Conservation (phyloP, 2,329 filamentous ascomycete genomes). For the Calonectria pseudoreteaudii region DNA sequence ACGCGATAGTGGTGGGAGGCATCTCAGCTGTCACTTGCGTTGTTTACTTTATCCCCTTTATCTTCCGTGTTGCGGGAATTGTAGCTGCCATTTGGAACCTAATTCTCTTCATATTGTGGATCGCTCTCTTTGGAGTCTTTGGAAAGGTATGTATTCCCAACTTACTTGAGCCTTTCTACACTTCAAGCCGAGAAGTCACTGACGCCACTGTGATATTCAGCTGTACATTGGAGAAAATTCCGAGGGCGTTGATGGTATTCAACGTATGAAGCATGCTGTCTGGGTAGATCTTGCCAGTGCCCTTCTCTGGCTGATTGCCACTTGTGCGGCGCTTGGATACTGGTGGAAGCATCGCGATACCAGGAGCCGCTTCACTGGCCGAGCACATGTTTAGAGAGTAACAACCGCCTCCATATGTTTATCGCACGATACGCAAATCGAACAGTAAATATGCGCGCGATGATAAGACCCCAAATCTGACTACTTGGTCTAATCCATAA, state of each 20-base stretch:
- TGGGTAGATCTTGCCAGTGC: conserved; percentile 84
- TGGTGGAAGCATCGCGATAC: conserved; percentile 69
- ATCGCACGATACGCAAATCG: neutral
- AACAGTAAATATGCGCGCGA: neutral
- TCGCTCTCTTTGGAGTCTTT: conserved; percentile 86
- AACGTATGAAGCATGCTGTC: conserved; percentile 86
- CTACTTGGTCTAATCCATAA: neutral
- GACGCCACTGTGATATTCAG: conserved; percentile 41
- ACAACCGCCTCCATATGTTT: neutral
- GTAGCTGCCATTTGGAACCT: conserved; percentile 76
- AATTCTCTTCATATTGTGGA: conserved; percentile 82
- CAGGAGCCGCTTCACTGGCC: conserved; percentile 68
- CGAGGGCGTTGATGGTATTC: conserved; percentile 71
- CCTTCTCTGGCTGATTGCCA: conserved; percentile 79
- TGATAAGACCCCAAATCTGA: too few species aligned
- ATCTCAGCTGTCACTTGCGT: conserved; percentile 74
- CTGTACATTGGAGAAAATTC: conserved; percentile 80
- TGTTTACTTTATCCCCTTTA: conserved; percentile 74
- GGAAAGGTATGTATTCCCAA: conserved; percentile 64
- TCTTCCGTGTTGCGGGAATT: conserved; percentile 61
- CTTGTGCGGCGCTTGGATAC: conserved; percentile 65
- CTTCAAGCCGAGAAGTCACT: neutral
- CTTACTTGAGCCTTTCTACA: neutral
- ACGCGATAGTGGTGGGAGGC: conserved; percentile 76
- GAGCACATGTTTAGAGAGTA: conserved; percentile 62